These are phyloP conservation scores for Naematelia aurantialba DNA, from an alignment of 768 basidiomycete species.

Conservation along the genomic window DNA sequence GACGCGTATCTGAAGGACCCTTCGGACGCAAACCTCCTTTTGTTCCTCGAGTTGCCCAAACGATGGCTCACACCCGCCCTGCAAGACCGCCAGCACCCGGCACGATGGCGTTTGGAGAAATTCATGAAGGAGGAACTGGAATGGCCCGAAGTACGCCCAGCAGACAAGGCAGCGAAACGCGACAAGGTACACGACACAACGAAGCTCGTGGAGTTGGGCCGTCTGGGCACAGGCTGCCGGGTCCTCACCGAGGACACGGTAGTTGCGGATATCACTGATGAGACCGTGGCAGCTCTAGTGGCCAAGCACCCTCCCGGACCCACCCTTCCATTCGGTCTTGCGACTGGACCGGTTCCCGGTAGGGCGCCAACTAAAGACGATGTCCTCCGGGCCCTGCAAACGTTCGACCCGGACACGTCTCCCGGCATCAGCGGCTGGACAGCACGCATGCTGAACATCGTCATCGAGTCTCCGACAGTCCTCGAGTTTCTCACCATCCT, in stretches of 20 bases:
- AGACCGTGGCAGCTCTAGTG: neutral
- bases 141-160: too few relatives aligned
- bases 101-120: too few relatives aligned
- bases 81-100: too few relatives aligned
- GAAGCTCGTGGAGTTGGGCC: slow-evolving; percentile 2
- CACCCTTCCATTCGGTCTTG: too few relatives aligned
- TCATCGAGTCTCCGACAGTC: neutral
- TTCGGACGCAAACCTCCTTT: neutral
- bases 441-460: neutral
- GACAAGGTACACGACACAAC: too few relatives aligned
- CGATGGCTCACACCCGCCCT: neutral
- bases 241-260: neutral
- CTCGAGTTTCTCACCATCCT: neutral
- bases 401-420: slow-evolving; percentile 9
- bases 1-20: slow-evolving; percentile 1
- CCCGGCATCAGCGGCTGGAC: slow-evolving; percentile 1
- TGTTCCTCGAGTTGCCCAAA: slow-evolving; percentile 4
- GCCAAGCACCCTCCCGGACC: slow-evolving; percentile 4
- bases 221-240: too few relatives aligned
- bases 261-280: neutral
- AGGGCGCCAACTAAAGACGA: neutral
- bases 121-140: too few relatives aligned
- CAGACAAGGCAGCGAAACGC: too few relatives aligned
- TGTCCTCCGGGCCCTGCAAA: neutral
- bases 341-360: too few relatives aligned